Conservation (phyloP, 1,284 basidiomycete species). For the Sporisorium sorghi region DNA sequence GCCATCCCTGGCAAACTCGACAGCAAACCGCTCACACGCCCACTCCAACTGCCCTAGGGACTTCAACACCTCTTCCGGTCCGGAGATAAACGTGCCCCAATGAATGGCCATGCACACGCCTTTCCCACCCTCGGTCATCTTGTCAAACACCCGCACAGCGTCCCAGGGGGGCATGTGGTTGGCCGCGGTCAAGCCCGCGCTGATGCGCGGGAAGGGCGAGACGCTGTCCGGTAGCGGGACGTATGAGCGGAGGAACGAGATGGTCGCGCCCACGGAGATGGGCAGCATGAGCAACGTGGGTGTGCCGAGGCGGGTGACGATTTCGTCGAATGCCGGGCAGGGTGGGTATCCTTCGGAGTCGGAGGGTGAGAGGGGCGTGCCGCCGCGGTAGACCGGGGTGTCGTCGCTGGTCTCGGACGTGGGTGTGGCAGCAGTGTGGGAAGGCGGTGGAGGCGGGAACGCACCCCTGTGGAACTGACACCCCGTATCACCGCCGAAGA, state of each 20-base stretch:
- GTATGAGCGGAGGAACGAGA: conserved; percentile 62
- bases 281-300: conserved; percentile 62
- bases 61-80: conserved; percentile 45
- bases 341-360: conserved; percentile 37
- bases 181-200: conserved; percentile 56
- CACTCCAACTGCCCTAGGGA: conserved; percentile 41
- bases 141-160: conserved; percentile 51
- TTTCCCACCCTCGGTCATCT: conserved; percentile 35
- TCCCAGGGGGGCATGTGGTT: conserved; percentile 66
- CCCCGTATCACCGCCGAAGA: conserved; percentile 67
- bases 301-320: conserved; percentile 46
- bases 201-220: conserved; percentile 58
- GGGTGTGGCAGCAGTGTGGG: no score
- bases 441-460: conserved; percentile 37
- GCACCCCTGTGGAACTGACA: conserved; percentile 57
- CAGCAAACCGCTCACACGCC: conserved; percentile 28
- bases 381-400: conserved; percentile 28
- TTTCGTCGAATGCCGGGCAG: conserved; percentile 63
- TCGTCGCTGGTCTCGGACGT: conserved; percentile 15
- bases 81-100: conserved; percentile 51
- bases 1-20: conserved; percentile 19
- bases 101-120: conserved; percentile 41
- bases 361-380: conserved; percentile 17
- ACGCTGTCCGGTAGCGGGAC: conserved; percentile 54
- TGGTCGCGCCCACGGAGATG: conserved; percentile 66